Base-by-base conservation (phyloP, 805 yeast genomes). In the Monosporozyma siamensis region DNA sequence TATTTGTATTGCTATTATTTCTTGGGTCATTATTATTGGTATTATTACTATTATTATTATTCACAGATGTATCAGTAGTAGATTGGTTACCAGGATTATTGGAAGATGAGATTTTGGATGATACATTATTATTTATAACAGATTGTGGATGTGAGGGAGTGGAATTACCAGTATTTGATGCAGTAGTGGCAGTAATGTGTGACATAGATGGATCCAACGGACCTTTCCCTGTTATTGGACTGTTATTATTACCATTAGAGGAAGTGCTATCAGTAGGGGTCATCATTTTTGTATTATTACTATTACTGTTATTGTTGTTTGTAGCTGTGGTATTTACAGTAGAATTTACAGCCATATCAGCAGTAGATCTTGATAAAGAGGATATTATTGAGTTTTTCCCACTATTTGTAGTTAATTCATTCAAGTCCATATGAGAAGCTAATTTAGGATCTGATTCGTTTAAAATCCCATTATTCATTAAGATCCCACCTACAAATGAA, bases 351-450 rank as follows among this genome's bases (percentile, higher is more conserved):
- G 15, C 18, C 24, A 10, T 3, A 12, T 8, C 17, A 17, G 14
- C 18, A 29, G 26, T 3, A 9, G 39, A 3, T 15, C 15, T 29
- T n/a, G 31, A 22, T 21, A 18, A 22, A 4, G n/a, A n/a, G n/a
- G 26, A 9, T 12, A 7, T 27, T 24, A 26, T 10, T n/a, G 29
- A 11, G 15, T 18, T 18, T 9, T 15, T 30, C 21, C 10, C 20
- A 31, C 27, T 21, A 17, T 36, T 21, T 4, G 21, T 25, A 12
- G 20, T 10, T 27, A 43, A 32, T 3, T 43, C 43, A 20, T 34
- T 35, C n/a, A 44, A 32, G 21, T 40, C 37, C 34, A 41, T 38
- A 23, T 43, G 44, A 14, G 44, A 35, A 6, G 37, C 46, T 24
- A 44, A 25, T 36, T 42, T 38, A 10, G 32, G 29, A 8, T 35